Percentiles rank a stretch among this genome's conserved stretches.
These are phyloP conservation scores for Eucalyptus pauciflora DNA, from an alignment of 345 rosid species.

Conservation along the genomic window DNA sequence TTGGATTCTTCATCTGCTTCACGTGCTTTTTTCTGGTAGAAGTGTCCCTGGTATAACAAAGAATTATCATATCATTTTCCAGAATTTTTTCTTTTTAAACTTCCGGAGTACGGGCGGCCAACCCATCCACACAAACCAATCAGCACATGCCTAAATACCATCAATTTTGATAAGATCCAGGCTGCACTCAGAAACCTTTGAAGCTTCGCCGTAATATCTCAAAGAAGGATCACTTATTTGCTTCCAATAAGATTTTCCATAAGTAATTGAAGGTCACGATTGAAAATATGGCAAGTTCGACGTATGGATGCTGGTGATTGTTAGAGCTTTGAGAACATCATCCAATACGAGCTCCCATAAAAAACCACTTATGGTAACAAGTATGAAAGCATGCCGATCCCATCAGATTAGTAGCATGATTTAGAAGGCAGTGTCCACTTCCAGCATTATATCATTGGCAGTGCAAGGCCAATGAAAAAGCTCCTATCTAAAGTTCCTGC, in stretches of 20 bases:
- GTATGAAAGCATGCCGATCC: neutral
- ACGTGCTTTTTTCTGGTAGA: slow-evolving; percentile 29
- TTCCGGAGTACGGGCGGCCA: neutral
- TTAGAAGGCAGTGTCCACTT: neutral
- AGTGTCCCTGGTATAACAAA: slow-evolving; percentile 35
- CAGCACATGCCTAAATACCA: neutral
- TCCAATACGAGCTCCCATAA: neutral
- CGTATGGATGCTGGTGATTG: neutral
- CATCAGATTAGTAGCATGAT: neutral
- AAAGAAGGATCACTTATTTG: neutral
- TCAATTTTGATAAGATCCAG: neutral
- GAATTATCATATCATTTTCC: neutral
- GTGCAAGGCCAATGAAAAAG: neutral
- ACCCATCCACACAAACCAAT: neutral
- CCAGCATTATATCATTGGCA: neutral
- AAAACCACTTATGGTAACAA: neutral
- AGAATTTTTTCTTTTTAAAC: neutral
- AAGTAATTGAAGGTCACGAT: neutral
- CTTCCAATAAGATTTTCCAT: neutral
- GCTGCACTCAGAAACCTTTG: neutral
- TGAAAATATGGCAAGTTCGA: neutral
- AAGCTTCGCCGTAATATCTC: neutral
- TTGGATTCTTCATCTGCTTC: slow-evolving; percentile 46
- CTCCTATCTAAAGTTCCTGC: neutral
- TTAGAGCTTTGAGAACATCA: neutral